These are phyloP conservation scores for Mucor piriformis DNA, from an alignment of 371 early-diverging fungal species.

Conservation along the genomic window DNA sequence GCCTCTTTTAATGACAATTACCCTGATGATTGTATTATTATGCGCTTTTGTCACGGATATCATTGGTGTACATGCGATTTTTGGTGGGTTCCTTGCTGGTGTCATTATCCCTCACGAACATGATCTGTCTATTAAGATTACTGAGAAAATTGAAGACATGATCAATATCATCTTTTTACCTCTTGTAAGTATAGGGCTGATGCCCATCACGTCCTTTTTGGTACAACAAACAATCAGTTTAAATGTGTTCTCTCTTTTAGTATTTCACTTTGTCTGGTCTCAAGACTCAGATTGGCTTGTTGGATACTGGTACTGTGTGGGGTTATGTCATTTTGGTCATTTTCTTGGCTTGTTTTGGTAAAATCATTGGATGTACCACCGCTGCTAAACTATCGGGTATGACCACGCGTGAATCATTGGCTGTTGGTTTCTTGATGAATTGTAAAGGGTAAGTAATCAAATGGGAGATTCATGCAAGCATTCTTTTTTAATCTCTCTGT, in stretches of 20 bases:
- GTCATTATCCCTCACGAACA: conserved; percentile 87
- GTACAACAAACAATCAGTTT: neutral
- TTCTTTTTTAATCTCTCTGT: neutral
- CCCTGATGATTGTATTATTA: conserved; percentile 61
- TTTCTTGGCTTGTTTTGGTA: conserved; percentile 81
- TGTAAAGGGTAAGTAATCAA: conserved; percentile 75
- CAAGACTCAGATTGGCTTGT: conserved; percentile 79
- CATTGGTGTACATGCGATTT: conserved; percentile 70
- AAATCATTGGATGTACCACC: conserved; percentile 80
- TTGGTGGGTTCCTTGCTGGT: conserved; percentile 91
- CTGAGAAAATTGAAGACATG: conserved; percentile 92
- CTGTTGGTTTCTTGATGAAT: conserved; percentile 94
- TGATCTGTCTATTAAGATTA: conserved; percentile 84
- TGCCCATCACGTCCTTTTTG: neutral
- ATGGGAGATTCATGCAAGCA: neutral
- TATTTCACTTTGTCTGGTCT: conserved; percentile 94
- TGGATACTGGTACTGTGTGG: conserved; percentile 77
- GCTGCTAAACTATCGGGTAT: conserved; percentile 75
- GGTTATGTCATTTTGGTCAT: conserved; percentile 79
- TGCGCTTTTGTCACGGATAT: conserved; percentile 84
- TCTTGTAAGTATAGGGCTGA: conserved; percentile 68
- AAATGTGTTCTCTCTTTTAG: conserved; percentile 20
- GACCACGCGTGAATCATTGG: conserved; percentile 80
- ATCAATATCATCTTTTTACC: conserved; percentile 87
- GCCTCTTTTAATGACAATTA: conserved; percentile 69